Conservation (phyloP, 2,329 filamentous ascomycete genomes). For the Sporothrix dimorphospora region DNA sequence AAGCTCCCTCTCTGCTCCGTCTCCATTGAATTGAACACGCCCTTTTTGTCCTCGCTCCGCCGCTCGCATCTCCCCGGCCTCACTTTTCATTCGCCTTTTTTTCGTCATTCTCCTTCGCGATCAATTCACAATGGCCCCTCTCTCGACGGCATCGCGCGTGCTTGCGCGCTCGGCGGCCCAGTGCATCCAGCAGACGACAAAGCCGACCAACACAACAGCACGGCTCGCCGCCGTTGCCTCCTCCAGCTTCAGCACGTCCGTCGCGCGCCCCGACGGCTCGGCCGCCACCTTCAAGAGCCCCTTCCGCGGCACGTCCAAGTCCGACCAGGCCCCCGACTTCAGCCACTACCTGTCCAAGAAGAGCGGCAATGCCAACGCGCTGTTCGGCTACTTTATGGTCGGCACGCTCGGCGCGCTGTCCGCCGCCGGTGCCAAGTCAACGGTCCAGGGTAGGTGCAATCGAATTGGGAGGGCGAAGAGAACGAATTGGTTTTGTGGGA, state of each 20-base stretch:
- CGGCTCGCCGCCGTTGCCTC: slow-evolving; percentile 50
- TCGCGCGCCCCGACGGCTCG: slow-evolving; percentile 45
- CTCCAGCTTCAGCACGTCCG: slow-evolving; percentile 54
- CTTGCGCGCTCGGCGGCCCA: slow-evolving; percentile 59
- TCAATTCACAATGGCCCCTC: slow-evolving; percentile 62
- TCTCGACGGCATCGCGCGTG: slow-evolving; percentile 68
- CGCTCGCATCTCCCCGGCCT: neutral
- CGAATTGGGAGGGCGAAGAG: neutral
- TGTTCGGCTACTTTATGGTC: slow-evolving; percentile 98
- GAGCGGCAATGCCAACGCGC: slow-evolving; percentile 72
- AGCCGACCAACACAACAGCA: slow-evolving; percentile 45
- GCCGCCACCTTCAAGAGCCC: slow-evolving; percentile 61
- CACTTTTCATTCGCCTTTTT: too few relatives aligned
- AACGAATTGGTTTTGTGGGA: neutral
- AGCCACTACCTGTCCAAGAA: slow-evolving; percentile 79
- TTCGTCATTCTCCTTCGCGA: neutral
- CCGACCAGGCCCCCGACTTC: slow-evolving; percentile 83
- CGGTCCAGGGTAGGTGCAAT: slow-evolving; percentile 82
- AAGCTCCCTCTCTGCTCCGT: neutral
- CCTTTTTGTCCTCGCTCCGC: neutral
- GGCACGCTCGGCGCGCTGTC: slow-evolving; percentile 90
- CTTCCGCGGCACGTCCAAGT: slow-evolving; percentile 62
- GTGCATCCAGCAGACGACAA: slow-evolving; percentile 38
- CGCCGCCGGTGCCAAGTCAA: slow-evolving; percentile 94
- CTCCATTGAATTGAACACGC: slow-evolving; percentile 11